Conservation (phyloP, 2,329 filamentous ascomycete genomes). For the Pseudogymnoascus destructans region DNA sequence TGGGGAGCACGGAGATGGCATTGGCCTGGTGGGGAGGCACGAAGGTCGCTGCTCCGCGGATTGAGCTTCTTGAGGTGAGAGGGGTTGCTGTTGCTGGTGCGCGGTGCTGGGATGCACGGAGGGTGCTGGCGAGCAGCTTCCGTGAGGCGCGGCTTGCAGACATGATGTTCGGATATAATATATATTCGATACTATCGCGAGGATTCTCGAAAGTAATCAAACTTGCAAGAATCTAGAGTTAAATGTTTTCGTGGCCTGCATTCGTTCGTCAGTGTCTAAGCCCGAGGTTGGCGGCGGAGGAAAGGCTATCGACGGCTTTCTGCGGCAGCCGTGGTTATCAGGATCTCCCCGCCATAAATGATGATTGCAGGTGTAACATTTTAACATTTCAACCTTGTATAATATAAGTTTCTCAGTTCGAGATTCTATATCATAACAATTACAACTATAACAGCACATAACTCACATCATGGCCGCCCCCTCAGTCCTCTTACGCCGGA, state of each 20-base stretch:
- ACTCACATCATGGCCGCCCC: background rate
- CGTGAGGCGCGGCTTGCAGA: conserved; percentile 35
- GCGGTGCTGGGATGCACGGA: conserved; percentile 26
- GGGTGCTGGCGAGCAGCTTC: conserved; percentile 32
- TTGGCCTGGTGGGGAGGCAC: conserved; percentile 69
- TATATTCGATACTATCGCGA: background rate
- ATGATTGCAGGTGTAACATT: background rate
- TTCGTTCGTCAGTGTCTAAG: background rate
- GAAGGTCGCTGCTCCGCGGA: conserved; percentile 51
- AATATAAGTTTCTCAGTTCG: background rate
- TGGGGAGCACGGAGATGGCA: conserved; percentile 69
- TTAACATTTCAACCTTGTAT: background rate
- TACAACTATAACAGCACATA: background rate
- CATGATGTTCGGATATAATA: conserved; percentile 29
- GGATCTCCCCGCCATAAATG: background rate
- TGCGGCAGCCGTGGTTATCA: conserved; percentile 5
- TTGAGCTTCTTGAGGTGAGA: conserved; percentile 11
- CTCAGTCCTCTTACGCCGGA: conserved; percentile 4
- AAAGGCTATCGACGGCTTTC: conserved; percentile 4
- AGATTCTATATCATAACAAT: background rate
- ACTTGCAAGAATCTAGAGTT: conserved; percentile 2
- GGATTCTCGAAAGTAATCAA: background rate
- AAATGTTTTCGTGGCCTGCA: background rate
- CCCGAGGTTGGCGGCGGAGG: background rate
- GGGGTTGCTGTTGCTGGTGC: conserved; percentile 17